Base-by-base conservation (phyloP, 345 rosid species). In the Clausena lansium region DNA sequence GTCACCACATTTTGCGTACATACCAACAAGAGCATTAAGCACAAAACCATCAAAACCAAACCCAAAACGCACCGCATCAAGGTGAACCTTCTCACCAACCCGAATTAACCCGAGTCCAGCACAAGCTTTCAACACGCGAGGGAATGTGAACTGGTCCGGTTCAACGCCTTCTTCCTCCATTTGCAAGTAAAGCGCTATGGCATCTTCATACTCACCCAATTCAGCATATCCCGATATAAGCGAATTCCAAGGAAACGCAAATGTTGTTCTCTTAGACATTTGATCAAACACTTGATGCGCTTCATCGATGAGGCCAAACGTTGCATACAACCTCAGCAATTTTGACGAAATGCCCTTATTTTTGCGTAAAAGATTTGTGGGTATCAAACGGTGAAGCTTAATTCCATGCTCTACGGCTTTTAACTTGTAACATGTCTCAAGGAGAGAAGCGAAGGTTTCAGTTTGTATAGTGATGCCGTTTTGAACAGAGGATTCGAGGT, bases 1-100 rank as follows among this genome's bases (percentile, higher is more conserved):
- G 79, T 95, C 98, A 30, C 98, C 97, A 54, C 98, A 91, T 81
- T 95, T 95, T 4, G 98, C 91, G 73, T 95, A 95, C 98, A 93
- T 91, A 81, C 89, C 92, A 7, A 91, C 92, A 79, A 95, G 98
- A 47, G 98, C 88, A 83, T 91, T 91, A 25, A 87, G 88, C 70
- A 89, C 91, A 80, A 84, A 91, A 24, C 78, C 87, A 69, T 93
- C 95, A 50, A 74, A 66, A 17, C 83, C 92, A 7, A 89, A 93
- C 20, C 98, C 98, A 63, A 79, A 76, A 30, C 95, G 89, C 59
- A 93, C 87, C 65, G 91, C 77, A 79, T 89, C 88, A 81, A 97
- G 87, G 71, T 93, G 98, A 70, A 95, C 90, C 0, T 91, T 93
- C 82, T 91, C 89, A 8, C 97, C 98, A 36, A 93, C 78, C 59